phyloP scores from a whole-genome alignment of 176 grass and related monocot genomes.

The Pontederia crassipes region DNA sequence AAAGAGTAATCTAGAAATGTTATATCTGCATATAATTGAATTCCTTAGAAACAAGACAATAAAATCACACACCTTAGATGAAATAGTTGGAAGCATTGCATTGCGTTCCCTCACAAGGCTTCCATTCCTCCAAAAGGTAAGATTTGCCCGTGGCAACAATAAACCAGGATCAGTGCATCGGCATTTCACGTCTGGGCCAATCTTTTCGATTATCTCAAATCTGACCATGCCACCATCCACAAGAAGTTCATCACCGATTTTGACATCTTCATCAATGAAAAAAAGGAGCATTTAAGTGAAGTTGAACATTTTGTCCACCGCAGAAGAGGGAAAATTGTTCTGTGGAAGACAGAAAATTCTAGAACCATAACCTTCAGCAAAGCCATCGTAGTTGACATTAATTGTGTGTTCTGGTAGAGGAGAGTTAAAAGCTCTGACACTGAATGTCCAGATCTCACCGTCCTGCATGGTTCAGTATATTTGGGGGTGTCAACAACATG shows the following conservation, averaged over 20 bases:
- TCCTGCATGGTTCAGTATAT: constrained; percentile 41
- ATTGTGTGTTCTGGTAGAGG: constrained; percentile 73
- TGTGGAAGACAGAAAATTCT: not conserved
- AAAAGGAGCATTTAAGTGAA: not conserved
- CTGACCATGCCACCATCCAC: constrained; percentile 95
- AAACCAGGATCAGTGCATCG: constrained; percentile 87
- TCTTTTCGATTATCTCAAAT: constrained; percentile 91
- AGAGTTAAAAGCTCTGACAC: constrained; percentile 82
- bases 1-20: not conserved
- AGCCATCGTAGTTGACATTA: constrained; percentile 87
- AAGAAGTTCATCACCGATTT: constrained; percentile 90
- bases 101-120: constrained; percentile 80
- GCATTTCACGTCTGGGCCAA: constrained; percentile 93
- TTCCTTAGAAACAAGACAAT: not conserved
- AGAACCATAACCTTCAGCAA: constrained; percentile 67
- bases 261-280: constrained; percentile 51
- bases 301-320: not conserved
- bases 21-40: not conserved
- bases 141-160: constrained; percentile 82
- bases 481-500: constrained; percentile 1
- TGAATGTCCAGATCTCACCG: constrained; percentile 97
- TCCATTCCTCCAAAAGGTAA: constrained; percentile 89
- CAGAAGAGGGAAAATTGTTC: constrained; percentile 12
- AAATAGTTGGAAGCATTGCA: constrained; percentile 98
- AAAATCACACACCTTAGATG: constrained; percentile 64